Evolutionary conservation across 768 basidiomycete genomes (phyloP).

Genomic region (Lepiota brunneoincarnata): DNA sequence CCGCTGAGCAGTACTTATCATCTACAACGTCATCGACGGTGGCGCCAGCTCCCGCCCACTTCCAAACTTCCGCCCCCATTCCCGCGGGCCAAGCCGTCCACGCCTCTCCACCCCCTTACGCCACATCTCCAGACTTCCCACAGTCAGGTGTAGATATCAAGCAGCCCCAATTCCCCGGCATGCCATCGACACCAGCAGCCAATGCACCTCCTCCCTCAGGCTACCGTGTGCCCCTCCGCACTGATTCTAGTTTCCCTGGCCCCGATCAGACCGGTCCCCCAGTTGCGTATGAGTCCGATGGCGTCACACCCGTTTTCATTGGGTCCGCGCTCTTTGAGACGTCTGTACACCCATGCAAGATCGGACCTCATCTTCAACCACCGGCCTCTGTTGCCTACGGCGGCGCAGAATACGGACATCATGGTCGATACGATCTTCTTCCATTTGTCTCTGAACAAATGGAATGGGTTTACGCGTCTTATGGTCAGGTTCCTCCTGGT

Average conservation of each 20-base stretch:
- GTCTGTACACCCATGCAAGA: constrained; percentile 84
- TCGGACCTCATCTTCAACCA: constrained; percentile 56
- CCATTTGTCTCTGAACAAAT: constrained; percentile 65
- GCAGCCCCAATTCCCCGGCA: not conserved
- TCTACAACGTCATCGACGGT: not conserved
- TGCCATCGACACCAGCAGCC: not conserved
- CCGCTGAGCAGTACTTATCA: constrained; percentile 1
- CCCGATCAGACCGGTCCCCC: constrained; percentile 42
- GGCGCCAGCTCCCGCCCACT: not conserved
- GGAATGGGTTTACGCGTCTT: constrained; percentile 68
- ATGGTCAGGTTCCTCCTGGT: constrained; percentile 58
- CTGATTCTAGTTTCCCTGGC: constrained; percentile 42
- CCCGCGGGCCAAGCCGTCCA: constrained; percentile 8
- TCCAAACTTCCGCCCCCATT: constrained; percentile 11
- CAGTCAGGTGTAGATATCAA: not conserved
- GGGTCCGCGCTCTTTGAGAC: constrained; percentile 69
- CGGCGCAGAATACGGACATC: constrained; percentile 56
- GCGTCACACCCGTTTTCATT: constrained; percentile 58
- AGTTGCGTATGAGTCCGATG: constrained; percentile 55
- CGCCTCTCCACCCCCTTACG: constrained; percentile 17
- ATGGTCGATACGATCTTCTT: constrained; percentile 71
- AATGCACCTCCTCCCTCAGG: constrained; percentile 56
- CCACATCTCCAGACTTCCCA: constrained; percentile 8
- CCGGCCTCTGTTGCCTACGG: constrained; percentile 60
- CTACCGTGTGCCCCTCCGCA: constrained; percentile 56